Evolutionary conservation across 2,329 filamentous ascomycete genomes (phyloP).

Genomic region (Colletotrichum chrysophilum): DNA sequence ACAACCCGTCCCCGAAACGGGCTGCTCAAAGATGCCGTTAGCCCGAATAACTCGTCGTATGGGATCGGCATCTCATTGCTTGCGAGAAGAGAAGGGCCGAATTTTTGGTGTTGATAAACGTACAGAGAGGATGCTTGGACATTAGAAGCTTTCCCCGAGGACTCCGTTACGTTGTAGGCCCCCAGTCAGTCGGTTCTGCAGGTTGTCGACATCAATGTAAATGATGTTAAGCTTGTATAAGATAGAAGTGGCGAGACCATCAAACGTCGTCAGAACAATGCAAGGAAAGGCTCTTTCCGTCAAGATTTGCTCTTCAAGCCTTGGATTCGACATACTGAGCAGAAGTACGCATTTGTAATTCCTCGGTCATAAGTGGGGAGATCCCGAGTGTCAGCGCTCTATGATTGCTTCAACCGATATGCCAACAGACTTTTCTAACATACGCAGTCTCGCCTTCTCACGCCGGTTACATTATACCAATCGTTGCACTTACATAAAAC

Average conservation of each 20-base stretch:
- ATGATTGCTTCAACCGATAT: not conserved
- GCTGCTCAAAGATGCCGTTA: rapidly evolving
- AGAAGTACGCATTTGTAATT: no score
- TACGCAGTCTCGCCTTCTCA: not conserved
- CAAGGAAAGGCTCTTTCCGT: no score
- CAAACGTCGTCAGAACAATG: not conserved
- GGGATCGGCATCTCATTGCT: no score
- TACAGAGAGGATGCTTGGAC: not conserved
- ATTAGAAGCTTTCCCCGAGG: rapidly evolving
- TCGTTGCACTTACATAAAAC: not conserved
- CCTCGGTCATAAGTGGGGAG: rapidly evolving
- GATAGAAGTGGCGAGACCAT: no score
- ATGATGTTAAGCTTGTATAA: no score
- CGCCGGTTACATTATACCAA: not conserved
- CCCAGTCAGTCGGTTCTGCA: not conserved
- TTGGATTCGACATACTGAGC: no score
- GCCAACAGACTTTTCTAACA: not conserved
- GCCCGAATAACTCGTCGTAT: not conserved
- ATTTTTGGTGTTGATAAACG: rapidly evolving
- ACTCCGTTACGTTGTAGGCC: rapidly evolving
- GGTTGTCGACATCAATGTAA: rapidly evolving
- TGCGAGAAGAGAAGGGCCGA: not conserved
- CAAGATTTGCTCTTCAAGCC: no score
- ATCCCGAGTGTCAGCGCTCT: no score
- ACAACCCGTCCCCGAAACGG: not conserved